Conservation (phyloP, 495 filamentous ascomycete species). For the Neurospora sp. region DNA sequence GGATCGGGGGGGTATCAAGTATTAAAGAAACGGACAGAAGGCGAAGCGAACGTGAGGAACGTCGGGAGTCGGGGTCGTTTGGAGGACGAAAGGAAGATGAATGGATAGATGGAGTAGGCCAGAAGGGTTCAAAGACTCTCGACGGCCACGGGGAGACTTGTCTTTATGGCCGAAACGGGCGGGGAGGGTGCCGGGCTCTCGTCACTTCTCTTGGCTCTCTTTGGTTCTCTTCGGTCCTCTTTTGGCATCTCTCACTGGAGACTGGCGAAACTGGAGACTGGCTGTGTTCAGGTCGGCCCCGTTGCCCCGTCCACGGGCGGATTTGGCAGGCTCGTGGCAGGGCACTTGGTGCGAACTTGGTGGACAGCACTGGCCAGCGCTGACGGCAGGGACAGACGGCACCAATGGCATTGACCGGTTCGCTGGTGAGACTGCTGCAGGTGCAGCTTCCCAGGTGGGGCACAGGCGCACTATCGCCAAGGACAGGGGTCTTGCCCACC, state of each 20-base stretch:
- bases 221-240: not conserved
- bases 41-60: not conserved
- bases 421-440: not conserved
- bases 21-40: not conserved
- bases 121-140: not conserved
- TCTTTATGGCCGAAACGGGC: not conserved
- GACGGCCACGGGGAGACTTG: not conserved
- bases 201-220: not conserved
- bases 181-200: not conserved
- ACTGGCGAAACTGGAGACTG: not conserved
- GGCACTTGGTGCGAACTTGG: not conserved
- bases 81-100: not conserved
- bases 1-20: not conserved
- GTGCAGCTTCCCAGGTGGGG: not conserved
- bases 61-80: not conserved
- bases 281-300: not conserved
- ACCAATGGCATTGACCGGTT: not conserved
- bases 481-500: not conserved
- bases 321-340: not conserved
- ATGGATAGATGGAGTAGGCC: not conserved
- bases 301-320: not conserved
- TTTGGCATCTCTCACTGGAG: not conserved
- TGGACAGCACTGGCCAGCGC: not conserved
- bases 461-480: not conserved
- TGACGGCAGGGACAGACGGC: not conserved